Conservation (phyloP, 768 basidiomycete genomes). For the Calocybe cyanea region DNA sequence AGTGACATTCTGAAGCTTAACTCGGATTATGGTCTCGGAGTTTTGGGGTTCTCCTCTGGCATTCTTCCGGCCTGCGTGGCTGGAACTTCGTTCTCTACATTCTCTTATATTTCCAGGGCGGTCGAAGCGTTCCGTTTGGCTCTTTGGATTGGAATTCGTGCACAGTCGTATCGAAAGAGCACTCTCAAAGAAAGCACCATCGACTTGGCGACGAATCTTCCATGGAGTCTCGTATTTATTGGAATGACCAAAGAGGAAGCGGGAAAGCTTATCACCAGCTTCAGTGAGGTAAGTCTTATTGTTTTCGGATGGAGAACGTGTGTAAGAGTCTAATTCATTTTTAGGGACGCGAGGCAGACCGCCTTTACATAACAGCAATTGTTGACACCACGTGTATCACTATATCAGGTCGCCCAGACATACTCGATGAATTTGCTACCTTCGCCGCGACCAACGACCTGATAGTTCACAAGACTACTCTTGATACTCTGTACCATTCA, state of each 20-base stretch:
- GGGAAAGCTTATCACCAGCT: constrained; percentile 17
- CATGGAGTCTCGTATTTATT: constrained; percentile 21
- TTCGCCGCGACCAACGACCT: constrained; percentile 27
- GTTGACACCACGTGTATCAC: constrained; percentile 46
- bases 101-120: constrained; percentile 39
- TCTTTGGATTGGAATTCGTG: constrained; percentile 50
- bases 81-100: constrained; percentile 34
- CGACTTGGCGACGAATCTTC: constrained; percentile 21
- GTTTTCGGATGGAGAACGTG: constrained; percentile 5
- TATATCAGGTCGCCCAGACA: constrained; percentile 54
- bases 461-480: constrained; percentile 37
- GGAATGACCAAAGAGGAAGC: constrained; percentile 28
- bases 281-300: constrained; percentile 15
- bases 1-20: constrained; percentile 32
- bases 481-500: constrained; percentile 54
- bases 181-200: constrained; percentile 19
- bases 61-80: constrained; percentile 51
- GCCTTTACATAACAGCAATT: constrained; percentile 48
- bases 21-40: constrained; percentile 27
- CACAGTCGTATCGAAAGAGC: constrained; percentile 26
- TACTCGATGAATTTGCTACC: constrained; percentile 39
- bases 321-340: constrained; percentile 7
- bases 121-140: constrained; percentile 48
- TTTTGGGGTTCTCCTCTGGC: constrained; percentile 57
- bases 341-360: constrained; percentile 13